Evolutionary conservation across 169 alveolate genomes (phyloP), one percentile per base, ranked within the genome.

Genomic region (Plasmodium cynomolgi): DNA sequence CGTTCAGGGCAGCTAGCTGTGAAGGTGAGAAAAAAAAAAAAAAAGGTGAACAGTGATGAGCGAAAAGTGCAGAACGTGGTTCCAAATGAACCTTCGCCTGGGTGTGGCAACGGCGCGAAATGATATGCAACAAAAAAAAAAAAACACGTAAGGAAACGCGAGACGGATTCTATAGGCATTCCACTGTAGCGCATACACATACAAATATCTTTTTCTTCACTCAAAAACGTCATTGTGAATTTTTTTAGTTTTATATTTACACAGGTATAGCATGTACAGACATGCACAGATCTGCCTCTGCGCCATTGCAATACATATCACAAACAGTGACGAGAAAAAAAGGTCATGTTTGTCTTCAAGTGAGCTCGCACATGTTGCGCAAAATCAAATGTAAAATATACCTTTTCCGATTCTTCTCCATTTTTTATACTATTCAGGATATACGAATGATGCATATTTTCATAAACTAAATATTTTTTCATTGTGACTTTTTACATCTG

Each of bases 391-490:
- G 41, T 3, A 75, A 15, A 75, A 31, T n/a, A 34, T 41, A 91
- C 95, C 95, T 37, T 91, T 74, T 91, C 95, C n/a, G 95, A 91
- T 72, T 91, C 95, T 73, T 81, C 79, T 47, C 95, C 95, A 91
- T 91, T 81, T 81, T 91, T 91, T 41, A 91, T 91, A 82, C 84
- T 91, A 82, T 91, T 91, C 71, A 91, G 50, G 20, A 91, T 91
- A 47, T 91, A 91, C 26, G 95, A 81, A 72, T 91, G 75, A 47
- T 85, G 93, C 31, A 88, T 80, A 41, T 79, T 90, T 37, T 81
- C 91, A 80, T 80, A 79, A 68, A 79, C 77, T 75, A 80, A 80
- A 44, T 90, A 90, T 90, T 90, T 90, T 50, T 90, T 90, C 94
- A 90, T 90, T 81, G 50, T 90, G 81, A 26, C 37, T 68, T 23